These are phyloP conservation scores for Betula pendula DNA, from an alignment of 306 rosid species.

Conservation along the genomic window DNA sequence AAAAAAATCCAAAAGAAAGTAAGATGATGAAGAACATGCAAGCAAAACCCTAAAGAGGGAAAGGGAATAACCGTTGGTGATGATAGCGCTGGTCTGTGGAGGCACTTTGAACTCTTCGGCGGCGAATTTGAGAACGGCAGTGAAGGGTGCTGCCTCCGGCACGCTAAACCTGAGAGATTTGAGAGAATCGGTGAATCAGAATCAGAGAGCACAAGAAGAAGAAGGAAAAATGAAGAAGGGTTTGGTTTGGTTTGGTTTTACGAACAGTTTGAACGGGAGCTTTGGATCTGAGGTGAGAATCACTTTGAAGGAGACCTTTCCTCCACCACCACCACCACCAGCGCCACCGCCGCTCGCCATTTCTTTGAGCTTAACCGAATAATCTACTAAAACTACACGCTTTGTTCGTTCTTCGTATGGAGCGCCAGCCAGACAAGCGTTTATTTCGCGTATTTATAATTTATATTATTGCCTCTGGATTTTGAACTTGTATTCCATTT, in stretches of 20 bases:
- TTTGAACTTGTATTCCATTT: too few species aligned
- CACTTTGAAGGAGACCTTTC: constrained; percentile 97
- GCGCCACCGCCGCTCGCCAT: constrained; percentile 41
- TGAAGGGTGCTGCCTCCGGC: constrained; percentile 97
- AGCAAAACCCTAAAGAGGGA: neutral
- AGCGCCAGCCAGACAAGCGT: neutral
- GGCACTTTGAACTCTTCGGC: constrained; percentile 99
- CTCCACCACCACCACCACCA: constrained; percentile 49
- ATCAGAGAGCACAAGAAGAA: neutral
- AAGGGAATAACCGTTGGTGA: constrained; percentile 75
- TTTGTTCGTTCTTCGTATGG: neutral
- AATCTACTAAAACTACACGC: neutral
- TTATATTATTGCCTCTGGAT: too few species aligned
- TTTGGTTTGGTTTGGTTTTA: neutral
- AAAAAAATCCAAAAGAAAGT: neutral
- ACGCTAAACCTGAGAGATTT: constrained; percentile 74
- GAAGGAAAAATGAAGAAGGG: neutral
- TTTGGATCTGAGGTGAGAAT: constrained; percentile 99
- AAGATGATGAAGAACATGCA: neutral
- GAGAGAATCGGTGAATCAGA: neutral
- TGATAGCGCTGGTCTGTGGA: constrained; percentile 96
- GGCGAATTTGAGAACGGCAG: constrained; percentile 94
- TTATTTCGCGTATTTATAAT: neutral
- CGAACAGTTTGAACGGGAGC: constrained; percentile 93
- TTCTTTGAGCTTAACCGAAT: neutral